A percentile compares a stretch with the other conserved stretches of the same genome.
phyloP scores from a whole-genome alignment of 208 protist species.

The Naegleria gruberi region DNA sequence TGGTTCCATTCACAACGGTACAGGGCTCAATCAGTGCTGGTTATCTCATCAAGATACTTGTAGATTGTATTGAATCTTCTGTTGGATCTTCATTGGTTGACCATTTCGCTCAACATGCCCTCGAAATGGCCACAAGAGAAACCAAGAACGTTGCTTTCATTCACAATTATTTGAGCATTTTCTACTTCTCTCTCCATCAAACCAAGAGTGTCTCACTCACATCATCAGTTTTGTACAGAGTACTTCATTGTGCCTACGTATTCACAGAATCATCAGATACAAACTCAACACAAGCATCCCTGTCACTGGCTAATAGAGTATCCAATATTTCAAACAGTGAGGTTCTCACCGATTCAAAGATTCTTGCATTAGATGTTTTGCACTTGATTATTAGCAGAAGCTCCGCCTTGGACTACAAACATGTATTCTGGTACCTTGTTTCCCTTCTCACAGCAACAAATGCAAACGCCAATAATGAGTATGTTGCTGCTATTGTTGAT shows the following conservation, averaged over 20 bases:
- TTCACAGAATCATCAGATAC: neutral
- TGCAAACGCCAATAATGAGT: neutral
- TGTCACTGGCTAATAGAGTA: neutral
- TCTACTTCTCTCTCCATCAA: neutral
- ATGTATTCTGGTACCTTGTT: neutral
- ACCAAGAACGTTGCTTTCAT: neutral
- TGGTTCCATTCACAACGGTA: neutral
- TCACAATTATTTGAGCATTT: neutral
- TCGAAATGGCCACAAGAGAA: neutral
- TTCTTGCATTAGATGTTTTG: neutral
- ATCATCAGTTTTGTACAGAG: neutral
- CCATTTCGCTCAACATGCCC: neutral
- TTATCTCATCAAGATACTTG: neutral
- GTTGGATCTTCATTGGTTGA: neutral
- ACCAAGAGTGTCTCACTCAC: neutral
- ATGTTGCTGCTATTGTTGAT: neutral
- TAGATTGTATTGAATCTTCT: neutral
- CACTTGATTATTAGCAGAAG: neutral
- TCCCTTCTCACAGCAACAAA: neutral
- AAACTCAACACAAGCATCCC: neutral
- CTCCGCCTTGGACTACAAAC: neutral
- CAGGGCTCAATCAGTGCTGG: neutral
- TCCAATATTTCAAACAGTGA: neutral
- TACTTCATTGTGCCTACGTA: neutral
- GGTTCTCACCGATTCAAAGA: neutral